Base-by-base conservation (phyloP, 2,329 filamentous ascomycete genomes). In the Trichoderma guizhouense region DNA sequence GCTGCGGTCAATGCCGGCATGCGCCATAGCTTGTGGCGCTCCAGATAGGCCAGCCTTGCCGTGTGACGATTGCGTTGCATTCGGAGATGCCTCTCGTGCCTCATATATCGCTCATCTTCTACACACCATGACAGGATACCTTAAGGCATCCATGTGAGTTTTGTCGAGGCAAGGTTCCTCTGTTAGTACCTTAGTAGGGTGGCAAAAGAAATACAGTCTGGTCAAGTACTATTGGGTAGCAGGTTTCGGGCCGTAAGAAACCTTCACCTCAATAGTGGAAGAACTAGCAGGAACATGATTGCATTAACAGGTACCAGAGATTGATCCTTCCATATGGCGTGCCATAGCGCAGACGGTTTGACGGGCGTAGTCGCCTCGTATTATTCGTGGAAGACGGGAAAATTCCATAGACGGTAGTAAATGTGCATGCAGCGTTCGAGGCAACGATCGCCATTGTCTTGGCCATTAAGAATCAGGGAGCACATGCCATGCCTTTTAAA, bases 11-110 rank as follows among this genome's bases (percentile, higher is more conserved):
- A 26, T 47, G 34, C 53, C 65, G 66, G 24, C 28, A 69, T 69
- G 55, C 57, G 51, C n/a, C 28, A 28, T 14, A 36, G 61, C 39
- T 51, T 69, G 57, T 62, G 67, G 39, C 57, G 53, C 58, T 53
- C 36, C 28, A 12, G 26, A 53, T 6, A 43, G 15, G 66, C 51
- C n/a, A 26, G 53, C 8, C 24, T 26, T 47, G 34, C 61, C 69
- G 58, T 71, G 69, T 71, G 69, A 71, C 69, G 55, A 65, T 60
- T 34, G 32, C n/a, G 69, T 71, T 71, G 69, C 69, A 71, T 71
- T 71, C 51, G 61, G 51, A 65, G 58, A 71, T 60, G 34, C 15
- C 51, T 60, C 36, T n/a, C 26, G 65, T 14, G 32, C 60, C 32
- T 58, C 24, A 21, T 67, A 67, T 67, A 58, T 67, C 64, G 53